Conservation (phyloP, 75 land plant species). For the Azolla pinnata region DNA sequence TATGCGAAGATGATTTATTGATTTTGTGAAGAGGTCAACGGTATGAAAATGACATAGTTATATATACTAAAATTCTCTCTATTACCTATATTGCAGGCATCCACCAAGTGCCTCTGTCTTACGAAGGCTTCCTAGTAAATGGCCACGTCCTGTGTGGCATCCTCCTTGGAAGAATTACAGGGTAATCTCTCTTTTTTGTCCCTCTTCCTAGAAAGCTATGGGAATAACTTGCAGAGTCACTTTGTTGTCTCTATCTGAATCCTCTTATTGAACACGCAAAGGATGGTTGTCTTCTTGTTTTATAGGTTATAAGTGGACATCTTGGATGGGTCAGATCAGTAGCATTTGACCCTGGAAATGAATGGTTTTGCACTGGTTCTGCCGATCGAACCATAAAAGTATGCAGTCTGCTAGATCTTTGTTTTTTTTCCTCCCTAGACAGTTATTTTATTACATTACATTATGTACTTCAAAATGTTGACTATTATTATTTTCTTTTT, state of each 20-base stretch:
- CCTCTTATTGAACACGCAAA: no score
- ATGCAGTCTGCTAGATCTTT: no score
- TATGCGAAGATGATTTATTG: not conserved
- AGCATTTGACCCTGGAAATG: constrained; percentile 93
- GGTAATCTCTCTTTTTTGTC: no score
- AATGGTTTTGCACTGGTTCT: constrained; percentile 99
- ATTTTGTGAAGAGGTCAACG: not conserved
- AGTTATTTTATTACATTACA: no score
- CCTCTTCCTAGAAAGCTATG: no score
- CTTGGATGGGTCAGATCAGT: constrained; percentile 98
- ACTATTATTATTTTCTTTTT: no score
- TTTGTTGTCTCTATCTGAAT: no score
- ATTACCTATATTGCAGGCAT: constrained; percentile 31
- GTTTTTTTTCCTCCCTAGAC: no score
- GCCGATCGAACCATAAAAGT: constrained; percentile 99
- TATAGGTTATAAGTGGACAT: constrained; percentile 97
- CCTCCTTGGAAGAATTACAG: constrained; percentile 95
- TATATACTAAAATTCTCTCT: not conserved
- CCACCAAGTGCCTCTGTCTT: constrained; percentile 83
- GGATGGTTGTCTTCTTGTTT: not conserved
- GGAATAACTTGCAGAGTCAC: no score
- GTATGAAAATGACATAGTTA: not conserved
- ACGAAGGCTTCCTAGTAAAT: constrained; percentile 87
- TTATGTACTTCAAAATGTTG: no score
- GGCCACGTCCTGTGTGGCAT: constrained; percentile 99